phyloP scores from a whole-genome alignment of 202 grass and related monocot species.

The Digitaria exilis region DNA sequence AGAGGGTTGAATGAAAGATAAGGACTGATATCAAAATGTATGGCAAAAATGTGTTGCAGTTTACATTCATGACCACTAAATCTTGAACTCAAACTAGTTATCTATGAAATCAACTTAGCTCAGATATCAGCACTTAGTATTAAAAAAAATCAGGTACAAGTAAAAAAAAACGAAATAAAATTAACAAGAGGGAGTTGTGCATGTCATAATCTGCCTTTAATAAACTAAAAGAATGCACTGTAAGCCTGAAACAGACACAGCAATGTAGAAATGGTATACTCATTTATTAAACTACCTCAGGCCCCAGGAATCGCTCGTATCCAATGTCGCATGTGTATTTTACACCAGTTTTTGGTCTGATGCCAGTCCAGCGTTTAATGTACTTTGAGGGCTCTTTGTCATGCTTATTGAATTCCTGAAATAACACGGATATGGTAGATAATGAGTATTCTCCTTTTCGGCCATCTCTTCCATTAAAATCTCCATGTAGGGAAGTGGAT shows the following conservation, averaged over 20 bases:
- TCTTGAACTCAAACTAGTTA: conserved; percentile 19
- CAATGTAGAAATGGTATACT: conserved; percentile 11
- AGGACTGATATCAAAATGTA: conserved; percentile 5
- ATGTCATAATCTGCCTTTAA: background rate
- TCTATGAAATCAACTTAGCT: background rate
- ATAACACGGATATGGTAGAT: conserved; percentile 19
- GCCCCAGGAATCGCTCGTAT: conserved; percentile 97
- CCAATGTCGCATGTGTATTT: conserved; percentile 87
- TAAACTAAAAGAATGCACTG: background rate
- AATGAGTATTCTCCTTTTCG: background rate
- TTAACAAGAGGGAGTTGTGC: background rate
- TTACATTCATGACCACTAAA: conserved; percentile 26
- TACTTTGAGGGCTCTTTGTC: conserved; percentile 92
- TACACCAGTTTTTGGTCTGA: conserved; percentile 85
- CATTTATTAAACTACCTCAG: conserved; percentile 63
- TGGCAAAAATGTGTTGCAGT: background rate
- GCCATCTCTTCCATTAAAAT: background rate
- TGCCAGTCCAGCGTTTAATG: conserved; percentile 77
- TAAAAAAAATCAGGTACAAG: background rate
- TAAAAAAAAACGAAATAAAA: conserved; percentile 1
- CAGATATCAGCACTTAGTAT: too few species aligned
- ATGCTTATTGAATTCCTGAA: conserved; percentile 99
- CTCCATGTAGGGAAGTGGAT: background rate
- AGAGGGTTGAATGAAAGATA: conserved; percentile 38
- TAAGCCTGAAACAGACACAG: background rate